These are phyloP conservation scores for Hawksworthiomyces lignivorus DNA, from an alignment of 2,329 filamentous ascomycete genomes.

Conservation along the genomic window DNA sequence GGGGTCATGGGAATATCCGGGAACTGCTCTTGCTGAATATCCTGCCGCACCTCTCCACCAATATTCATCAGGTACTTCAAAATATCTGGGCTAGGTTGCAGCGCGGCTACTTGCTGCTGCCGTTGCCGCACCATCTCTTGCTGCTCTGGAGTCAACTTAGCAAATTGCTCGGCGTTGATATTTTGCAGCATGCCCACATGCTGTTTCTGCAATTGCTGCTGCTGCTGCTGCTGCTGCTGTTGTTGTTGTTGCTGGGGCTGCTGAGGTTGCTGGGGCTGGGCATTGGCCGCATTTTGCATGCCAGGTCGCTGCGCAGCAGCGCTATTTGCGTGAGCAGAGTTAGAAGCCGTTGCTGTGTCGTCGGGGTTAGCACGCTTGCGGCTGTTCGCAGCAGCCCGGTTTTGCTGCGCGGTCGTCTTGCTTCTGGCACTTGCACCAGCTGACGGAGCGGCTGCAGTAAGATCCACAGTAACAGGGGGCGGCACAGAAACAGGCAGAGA, in stretches of 20 bases:
- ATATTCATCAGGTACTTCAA: conserved; percentile 24
- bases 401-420: conserved; percentile 8
- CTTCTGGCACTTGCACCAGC: background rate
- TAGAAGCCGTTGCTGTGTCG: background rate
- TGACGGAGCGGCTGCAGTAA: background rate
- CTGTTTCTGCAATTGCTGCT: conserved; percentile 16
- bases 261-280: conserved; percentile 11
- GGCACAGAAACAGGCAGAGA: background rate
- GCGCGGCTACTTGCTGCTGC: conserved; percentile 18
- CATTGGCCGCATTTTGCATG: too few relatives aligned
- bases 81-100: conserved; percentile 29
- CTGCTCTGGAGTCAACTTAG: conserved; percentile 36
- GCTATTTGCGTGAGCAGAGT: too few relatives aligned
- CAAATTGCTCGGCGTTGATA: conserved; percentile 30
- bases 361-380: conserved; percentile 12
- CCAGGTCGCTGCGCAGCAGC: too few relatives aligned
- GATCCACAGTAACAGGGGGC: background rate
- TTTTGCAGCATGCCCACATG: conserved; percentile 20
- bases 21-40: conserved; percentile 31
- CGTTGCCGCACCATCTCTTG: conserved; percentile 19
- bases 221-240: background rate
- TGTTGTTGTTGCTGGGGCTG: conserved; percentile 10
- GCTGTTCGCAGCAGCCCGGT: conserved; percentile 3
- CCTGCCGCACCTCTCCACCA: conserved; percentile 25
- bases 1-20: conserved; percentile 39